A percentile compares a stretch with the other conserved stretches of the same genome.
phyloP scores from a whole-genome alignment of 2,329 filamentous ascomycete genomes.

The Acrocalymma vagum region DNA sequence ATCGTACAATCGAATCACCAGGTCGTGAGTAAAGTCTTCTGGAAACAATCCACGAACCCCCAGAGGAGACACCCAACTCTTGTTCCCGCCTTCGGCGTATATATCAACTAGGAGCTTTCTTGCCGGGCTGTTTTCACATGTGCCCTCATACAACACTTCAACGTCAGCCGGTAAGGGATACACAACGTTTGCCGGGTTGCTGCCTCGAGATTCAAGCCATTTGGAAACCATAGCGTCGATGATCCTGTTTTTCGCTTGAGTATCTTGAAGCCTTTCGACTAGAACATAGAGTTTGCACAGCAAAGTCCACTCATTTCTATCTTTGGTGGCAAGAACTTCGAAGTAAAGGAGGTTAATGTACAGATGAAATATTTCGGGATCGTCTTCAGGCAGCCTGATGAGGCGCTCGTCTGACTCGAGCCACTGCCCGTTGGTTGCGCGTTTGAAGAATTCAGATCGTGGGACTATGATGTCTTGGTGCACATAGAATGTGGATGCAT shows the following conservation, averaged over 20 bases:
- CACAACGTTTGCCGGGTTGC: too few relatives aligned
- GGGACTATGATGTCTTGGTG: constrained; percentile 17
- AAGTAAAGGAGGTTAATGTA: constrained; percentile 12
- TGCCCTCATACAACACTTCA: constrained; percentile 3
- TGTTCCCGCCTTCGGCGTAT: not conserved
- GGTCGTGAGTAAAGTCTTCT: too few relatives aligned
- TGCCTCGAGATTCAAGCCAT: not conserved
- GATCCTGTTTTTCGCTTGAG: constrained; percentile 10
- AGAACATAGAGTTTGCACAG: constrained; percentile 19
- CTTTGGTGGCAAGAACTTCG: not conserved
- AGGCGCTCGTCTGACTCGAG: constrained; percentile 5
- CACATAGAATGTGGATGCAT: too few relatives aligned
- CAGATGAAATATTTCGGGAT: constrained; percentile 3
- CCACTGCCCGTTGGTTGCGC: constrained; percentile 11
- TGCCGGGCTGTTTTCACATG: not conserved
- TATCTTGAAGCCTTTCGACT: constrained; percentile 21
- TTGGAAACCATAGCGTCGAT: constrained; percentile 8
- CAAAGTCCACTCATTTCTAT: constrained; percentile 1
- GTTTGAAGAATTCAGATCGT: constrained; percentile 12
- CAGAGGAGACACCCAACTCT: constrained; percentile 2
- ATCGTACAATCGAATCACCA: too few relatives aligned
- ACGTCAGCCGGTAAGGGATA: too few relatives aligned
- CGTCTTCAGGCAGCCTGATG: constrained; percentile 9
- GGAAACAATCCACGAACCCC: too few relatives aligned
- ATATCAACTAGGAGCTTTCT: constrained; percentile 10